phyloP scores from a whole-genome alignment of 257 asterid genomes.

The Solanum tacnaense region DNA sequence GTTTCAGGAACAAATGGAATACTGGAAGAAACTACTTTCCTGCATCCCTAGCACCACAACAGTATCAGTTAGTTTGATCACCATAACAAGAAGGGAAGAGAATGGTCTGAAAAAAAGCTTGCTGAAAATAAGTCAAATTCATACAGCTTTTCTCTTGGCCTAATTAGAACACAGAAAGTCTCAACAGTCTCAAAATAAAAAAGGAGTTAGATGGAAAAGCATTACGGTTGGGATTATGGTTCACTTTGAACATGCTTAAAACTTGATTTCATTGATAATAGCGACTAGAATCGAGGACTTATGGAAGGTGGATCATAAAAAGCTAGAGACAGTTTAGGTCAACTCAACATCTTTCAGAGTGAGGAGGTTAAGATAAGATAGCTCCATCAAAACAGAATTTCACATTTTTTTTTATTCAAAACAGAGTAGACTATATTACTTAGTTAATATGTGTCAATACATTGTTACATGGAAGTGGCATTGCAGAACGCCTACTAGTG shows the following conservation, averaged over 20 bases:
- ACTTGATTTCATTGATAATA: not conserved
- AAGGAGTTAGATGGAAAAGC: not conserved
- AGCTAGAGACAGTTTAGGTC: not conserved
- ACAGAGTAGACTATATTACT: no score
- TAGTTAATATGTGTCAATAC: no score
- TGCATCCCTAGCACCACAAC: not conserved
- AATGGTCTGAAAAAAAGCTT: not conserved
- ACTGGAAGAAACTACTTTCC: not conserved
- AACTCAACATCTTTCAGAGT: not conserved
- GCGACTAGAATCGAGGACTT: not conserved
- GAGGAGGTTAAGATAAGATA: not conserved
- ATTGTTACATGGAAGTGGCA: no score
- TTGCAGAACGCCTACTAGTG: no score
- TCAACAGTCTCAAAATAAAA: not conserved
- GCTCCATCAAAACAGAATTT: not conserved
- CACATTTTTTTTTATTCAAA: not conserved
- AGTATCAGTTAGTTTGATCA: not conserved
- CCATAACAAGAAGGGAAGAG: not conserved
- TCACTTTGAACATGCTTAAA: not conserved
- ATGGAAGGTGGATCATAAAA: not conserved
- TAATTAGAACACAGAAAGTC: not conserved
- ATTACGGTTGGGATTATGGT: not conserved
- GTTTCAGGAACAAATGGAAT: not conserved
- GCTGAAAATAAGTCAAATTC: not conserved
- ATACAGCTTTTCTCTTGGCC: not conserved